These are phyloP conservation scores for Paraphoma sp. DNA, from an alignment of 2,329 filamentous ascomycete species.

Conservation along the genomic window DNA sequence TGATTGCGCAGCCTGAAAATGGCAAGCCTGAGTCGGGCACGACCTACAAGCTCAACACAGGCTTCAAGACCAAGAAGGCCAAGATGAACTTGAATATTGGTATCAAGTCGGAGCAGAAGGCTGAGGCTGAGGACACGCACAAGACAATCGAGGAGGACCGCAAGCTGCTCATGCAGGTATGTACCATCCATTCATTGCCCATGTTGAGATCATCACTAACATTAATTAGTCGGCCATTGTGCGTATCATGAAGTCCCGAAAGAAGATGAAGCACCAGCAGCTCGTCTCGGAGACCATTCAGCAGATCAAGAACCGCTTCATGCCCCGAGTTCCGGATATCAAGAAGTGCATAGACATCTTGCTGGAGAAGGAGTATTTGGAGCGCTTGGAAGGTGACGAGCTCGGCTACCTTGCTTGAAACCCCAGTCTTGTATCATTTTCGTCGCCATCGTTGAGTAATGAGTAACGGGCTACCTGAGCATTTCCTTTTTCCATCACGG, in stretches of 20 bases:
- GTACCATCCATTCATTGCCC: conserved; percentile 43
- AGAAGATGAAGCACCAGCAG: conserved; percentile 97
- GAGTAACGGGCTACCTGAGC: conserved; percentile 3
- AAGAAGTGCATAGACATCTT: conserved; percentile 99
- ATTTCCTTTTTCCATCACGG: not conserved
- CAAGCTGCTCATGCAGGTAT: conserved; percentile 94
- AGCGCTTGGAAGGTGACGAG: conserved; percentile 92
- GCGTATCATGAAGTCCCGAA: conserved; percentile 98
- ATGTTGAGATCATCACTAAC: conserved; percentile 34
- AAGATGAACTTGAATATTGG: conserved; percentile 95
- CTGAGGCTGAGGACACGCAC: conserved; percentile 95
- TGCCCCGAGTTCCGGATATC: conserved; percentile 92
- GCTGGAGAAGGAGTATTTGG: conserved; percentile 97
- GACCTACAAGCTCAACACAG: conserved; percentile 84
- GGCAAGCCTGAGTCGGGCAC: conserved; percentile 81
- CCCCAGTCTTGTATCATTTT: not conserved
- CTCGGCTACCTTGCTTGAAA: conserved; percentile 85
- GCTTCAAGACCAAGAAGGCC: conserved; percentile 98
- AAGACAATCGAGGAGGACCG: conserved; percentile 99
- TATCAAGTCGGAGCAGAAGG: conserved; percentile 94
- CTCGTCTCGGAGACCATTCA: conserved; percentile 94
- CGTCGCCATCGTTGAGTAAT: not conserved
- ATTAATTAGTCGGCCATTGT: conserved; percentile 86
- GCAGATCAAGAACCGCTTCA: conserved; percentile 91
- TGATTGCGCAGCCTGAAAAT: conserved; percentile 73